Conservation (phyloP, 371 early-diverging fungal genomes). For the Syncephalis fuscata region DNA sequence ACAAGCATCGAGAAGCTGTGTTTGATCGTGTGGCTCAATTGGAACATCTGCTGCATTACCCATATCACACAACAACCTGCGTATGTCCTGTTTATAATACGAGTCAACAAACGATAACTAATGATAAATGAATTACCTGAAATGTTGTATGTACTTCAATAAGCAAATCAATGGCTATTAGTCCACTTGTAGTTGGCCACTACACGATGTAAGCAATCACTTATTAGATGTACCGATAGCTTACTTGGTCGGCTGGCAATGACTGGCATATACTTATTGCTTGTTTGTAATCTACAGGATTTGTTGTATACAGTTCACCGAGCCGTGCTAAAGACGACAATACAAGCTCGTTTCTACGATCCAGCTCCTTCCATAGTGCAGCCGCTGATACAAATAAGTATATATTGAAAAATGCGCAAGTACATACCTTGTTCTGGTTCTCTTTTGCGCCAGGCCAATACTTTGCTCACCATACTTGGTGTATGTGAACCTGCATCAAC, state of each 20-base stretch:
- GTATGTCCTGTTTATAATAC: slow-evolving; percentile 8
- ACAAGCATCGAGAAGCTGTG: slow-evolving; percentile 63
- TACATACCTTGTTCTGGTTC: slow-evolving; percentile 31
- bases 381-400: slow-evolving; percentile 1
- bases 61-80: slow-evolving; percentile 43
- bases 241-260: too few species aligned
- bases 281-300: slow-evolving; percentile 1
- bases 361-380: slow-evolving; percentile 5
- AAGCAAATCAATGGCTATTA: not conserved
- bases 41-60: slow-evolving; percentile 58
- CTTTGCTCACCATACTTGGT: slow-evolving; percentile 76
- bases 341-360: slow-evolving; percentile 10
- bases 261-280: not conserved
- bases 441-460: slow-evolving; percentile 64
- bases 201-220: not conserved
- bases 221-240: not conserved
- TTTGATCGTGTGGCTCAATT: slow-evolving; percentile 81
- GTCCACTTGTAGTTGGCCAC: not conserved
- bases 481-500: slow-evolving; percentile 87
- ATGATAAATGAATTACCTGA: slow-evolving; percentile 1
- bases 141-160: slow-evolving; percentile 7
- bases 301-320: not conserved
- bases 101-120: not conserved
- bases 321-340: slow-evolving; percentile 7
- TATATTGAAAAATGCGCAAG: slow-evolving; percentile 3